Base-by-base conservation (phyloP, 208 protist species). In the Acanthamoeba polyphaga region DNA sequence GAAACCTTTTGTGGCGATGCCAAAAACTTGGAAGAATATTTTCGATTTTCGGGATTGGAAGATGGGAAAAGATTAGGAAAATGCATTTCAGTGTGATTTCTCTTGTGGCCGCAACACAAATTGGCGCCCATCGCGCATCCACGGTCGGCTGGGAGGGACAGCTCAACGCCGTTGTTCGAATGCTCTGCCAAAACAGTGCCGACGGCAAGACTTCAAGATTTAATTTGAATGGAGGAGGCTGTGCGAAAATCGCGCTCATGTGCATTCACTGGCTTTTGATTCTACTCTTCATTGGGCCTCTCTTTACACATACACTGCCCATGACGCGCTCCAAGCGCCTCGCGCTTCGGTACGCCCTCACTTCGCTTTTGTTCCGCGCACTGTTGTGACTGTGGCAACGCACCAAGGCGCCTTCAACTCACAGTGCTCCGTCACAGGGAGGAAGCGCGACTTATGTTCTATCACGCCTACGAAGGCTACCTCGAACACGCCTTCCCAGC, bases 401-500 rank as follows among this genome's bases (percentile, higher is more conserved):
- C 66, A 22, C 70, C 70, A 46, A 74, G 55, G n/a, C n/a, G n/a
- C 24, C 62, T 62, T 62, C 29, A 76, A 76, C 68, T 76, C 32
- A 76, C n/a, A 38, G 3, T 38, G 24, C 12, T 76, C 24, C 8
- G 1, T 5, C 0, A 76, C 38, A 95, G 94, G 84, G 66, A 96
- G 49, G 66, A 97, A 78, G 97, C 98, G 32, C 60, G 96, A 27
- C 95, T 97, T 13, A 99, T 99, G 98, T 98, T 99, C 85, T 90
- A 97, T 85, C 98, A 98, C 95, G 98, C 97, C 27, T 98, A 98
- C 51, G 74, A 97, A 70, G 96, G 88, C 34, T 99, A 99, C 97
- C 96, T 98, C 32, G 93, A 95, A 29, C 93, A 98, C 93, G 98
- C 97, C 12, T 99, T 98, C 92, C 98, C 98, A n/a, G 95, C 96